Evolutionary conservation across 164 flowering plant species (phyloP), one percentile per base, ranked within the genome.

Genomic region (Kalanchoe fedtschenkoi): DNA sequence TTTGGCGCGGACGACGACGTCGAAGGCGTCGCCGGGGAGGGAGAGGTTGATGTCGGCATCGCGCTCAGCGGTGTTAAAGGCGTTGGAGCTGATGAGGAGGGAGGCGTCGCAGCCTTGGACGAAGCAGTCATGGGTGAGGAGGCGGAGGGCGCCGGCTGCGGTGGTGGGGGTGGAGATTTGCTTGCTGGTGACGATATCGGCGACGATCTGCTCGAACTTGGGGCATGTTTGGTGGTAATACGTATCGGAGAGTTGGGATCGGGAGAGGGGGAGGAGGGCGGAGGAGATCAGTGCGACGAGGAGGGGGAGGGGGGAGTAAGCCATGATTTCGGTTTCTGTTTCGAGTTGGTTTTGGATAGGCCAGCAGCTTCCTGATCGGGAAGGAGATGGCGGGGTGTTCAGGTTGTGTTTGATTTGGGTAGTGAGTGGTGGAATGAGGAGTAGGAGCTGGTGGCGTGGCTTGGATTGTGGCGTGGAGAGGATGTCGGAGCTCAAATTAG

Each of bases 71-170:
- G 22, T n/a, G 51, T 43, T 43, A 43, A 43, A 43, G 2, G 51
- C 51, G 19, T 43, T 43, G 51, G 51, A 43, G 19, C 13, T n/a
- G 22, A 43, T 43, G 51, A 43, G 51, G 6, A 43, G 22, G 24
- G 51, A 43, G 21, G 51, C 51, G 9, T 43, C 51, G 22, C 51
- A 43, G 51, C 51, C 51, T n/a, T 43, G 22, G 5, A 43, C 51
- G 19, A 43, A 43, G 51, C 51, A 43, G 51, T 43, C 51, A n/a
- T 43, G 51, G 51, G 19, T 24, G 19, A 43, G n/a, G 24, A 43
- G 51, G 51, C 51, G 51, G 7, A 43, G 24, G 51, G 51, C 19
- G 51, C 51, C 51, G 19, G 51, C 51, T n/a, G 51, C 51, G 22
- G 51, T 10, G 0, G 51, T 43, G 21, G 51, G 51, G 51, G 51